Conservation (phyloP, 495 filamentous ascomycete species). For the Xanthoparmelia taractica region DNA sequence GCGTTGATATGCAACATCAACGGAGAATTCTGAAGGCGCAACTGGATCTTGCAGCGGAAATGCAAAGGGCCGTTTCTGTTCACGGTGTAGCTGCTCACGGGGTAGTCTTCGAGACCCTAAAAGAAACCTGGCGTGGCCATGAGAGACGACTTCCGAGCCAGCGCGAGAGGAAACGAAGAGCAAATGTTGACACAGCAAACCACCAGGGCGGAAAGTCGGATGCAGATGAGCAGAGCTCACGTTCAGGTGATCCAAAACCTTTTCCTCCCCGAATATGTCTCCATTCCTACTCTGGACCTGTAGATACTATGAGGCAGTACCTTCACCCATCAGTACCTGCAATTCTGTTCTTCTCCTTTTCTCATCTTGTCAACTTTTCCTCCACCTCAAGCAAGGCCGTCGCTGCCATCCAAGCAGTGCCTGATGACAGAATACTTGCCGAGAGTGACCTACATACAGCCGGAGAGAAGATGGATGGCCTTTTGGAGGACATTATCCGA, state of each 20-base stretch:
- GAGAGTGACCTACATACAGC: conserved; percentile 90
- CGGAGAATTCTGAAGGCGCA: conserved; percentile 67
- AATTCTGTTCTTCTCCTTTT: conserved; percentile 83
- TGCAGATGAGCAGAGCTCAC: conserved; percentile 24
- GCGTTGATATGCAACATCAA: conserved; percentile 74
- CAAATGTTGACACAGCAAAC: conserved; percentile 32
- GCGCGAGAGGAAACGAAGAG: conserved; percentile 45
- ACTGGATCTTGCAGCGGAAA: conserved; percentile 73
- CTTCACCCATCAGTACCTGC: conserved; percentile 65
- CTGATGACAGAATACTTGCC: conserved; percentile 69
- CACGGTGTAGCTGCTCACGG: conserved; percentile 93
- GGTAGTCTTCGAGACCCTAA: conserved; percentile 63
- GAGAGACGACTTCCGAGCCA: conserved; percentile 62
- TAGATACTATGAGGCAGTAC: conserved; percentile 70
- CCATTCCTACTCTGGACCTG: conserved; percentile 85
- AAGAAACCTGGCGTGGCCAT: conserved; percentile 72
- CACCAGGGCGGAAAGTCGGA: conserved; percentile 33
- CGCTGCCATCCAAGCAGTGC: conserved; percentile 64
- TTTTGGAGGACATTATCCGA: conserved; percentile 64
- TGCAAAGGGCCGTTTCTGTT: conserved; percentile 72
- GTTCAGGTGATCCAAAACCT: conserved; percentile 40
- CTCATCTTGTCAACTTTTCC: conserved; percentile 69
- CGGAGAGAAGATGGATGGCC: conserved; percentile 70
- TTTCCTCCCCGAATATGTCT: conserved; percentile 90
- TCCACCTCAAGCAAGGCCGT: conserved; percentile 45